A percentile compares a stretch with the other conserved stretches of the same genome.
phyloP scores from a whole-genome alignment of 208 protist species.

The Acanthamoeba culbertsoni region DNA sequence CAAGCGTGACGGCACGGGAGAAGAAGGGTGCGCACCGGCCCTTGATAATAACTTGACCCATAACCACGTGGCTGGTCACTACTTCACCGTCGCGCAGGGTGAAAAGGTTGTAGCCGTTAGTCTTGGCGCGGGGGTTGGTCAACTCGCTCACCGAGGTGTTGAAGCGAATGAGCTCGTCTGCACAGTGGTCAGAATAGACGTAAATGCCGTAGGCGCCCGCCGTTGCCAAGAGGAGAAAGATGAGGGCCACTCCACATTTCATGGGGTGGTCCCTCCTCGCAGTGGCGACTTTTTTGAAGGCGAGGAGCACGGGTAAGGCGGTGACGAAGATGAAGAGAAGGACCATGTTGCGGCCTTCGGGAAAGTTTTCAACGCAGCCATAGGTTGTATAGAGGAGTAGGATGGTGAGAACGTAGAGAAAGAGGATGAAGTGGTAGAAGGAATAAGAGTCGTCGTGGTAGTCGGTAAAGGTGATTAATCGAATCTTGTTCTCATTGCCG shows the following conservation, averaged over 20 bases:
- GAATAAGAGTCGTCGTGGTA: background rate
- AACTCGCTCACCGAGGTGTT: background rate
- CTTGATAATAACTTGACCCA: background rate
- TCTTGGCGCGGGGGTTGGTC: background rate
- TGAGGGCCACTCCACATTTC: background rate
- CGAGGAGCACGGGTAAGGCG: background rate
- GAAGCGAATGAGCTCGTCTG: background rate
- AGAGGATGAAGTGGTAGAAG: constrained; percentile 60
- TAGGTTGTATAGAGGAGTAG: constrained; percentile 48
- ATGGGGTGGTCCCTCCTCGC: background rate
- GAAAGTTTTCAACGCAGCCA: background rate
- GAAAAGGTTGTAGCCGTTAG: constrained; percentile 36
- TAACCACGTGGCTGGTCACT: background rate
- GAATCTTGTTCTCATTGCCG: background rate
- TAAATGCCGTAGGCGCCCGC: background rate
- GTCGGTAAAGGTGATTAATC: constrained; percentile 44
- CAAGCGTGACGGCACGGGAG: background rate
- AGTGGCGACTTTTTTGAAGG: background rate
- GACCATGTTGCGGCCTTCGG: constrained; percentile 1
- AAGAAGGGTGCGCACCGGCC: background rate
- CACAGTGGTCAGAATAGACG: constrained; percentile 49
- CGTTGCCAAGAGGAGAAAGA: constrained; percentile 1
- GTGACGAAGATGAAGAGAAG: background rate
- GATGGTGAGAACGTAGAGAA: constrained; percentile 33
- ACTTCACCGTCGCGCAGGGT: constrained; percentile 39